A percentile compares a stretch with the other conserved stretches of the same genome.
phyloP scores from a whole-genome alignment of 257 asterid species.

The Nicotiana sylvestris region DNA sequence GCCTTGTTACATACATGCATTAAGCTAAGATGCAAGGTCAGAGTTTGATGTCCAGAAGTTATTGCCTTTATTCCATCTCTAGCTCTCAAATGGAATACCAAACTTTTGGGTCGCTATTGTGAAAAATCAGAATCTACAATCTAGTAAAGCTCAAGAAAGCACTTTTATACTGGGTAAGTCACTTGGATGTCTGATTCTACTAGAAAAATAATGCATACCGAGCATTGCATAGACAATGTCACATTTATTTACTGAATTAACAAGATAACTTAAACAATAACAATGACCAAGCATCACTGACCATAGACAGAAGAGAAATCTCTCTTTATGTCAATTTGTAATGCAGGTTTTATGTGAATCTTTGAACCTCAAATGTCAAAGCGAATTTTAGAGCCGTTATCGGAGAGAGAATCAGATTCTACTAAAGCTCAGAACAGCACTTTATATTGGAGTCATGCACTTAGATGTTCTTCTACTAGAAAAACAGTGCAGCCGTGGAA shows the following conservation, averaged over 20 bases:
- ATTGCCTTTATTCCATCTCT: neutral
- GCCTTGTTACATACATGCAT: neutral
- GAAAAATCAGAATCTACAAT: neutral
- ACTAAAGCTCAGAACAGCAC: neutral
- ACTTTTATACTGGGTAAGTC: neutral
- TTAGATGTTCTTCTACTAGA: neutral
- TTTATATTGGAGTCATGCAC: neutral
- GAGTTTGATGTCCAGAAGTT: constrained; percentile 1
- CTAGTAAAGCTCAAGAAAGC: neutral
- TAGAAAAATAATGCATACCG: neutral
- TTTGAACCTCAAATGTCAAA: neutral
- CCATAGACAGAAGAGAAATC: constrained; percentile 2
- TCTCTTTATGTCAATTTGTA: constrained; percentile 2
- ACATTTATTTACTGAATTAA: neutral
- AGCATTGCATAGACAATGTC: neutral
- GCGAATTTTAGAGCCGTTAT: neutral
- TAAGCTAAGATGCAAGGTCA: neutral
- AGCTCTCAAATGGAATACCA: neutral
- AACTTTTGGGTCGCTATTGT: neutral
- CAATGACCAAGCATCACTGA: neutral
- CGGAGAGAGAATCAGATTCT: neutral
- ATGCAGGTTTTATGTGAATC: neutral
- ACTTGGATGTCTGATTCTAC: neutral
- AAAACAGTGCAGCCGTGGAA: neutral
- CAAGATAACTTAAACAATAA: neutral